Base-by-base conservation (phyloP, 768 basidiomycete species). In the Cyclocybe aegerita region DNA sequence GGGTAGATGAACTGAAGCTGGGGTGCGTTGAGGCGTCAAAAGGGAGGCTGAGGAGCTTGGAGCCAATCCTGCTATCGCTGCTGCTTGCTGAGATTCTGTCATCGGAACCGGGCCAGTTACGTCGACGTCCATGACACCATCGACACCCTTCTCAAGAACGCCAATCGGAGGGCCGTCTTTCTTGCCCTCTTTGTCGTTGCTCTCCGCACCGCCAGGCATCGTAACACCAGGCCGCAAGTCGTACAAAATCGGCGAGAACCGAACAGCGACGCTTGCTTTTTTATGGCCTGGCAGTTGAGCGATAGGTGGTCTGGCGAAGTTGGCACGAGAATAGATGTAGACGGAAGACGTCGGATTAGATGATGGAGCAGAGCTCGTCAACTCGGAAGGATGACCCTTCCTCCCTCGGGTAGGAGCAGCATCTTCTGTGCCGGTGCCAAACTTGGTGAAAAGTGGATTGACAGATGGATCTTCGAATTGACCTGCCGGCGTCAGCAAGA, bases 211-310 rank as follows among this genome's bases (percentile, higher is more conserved):
- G 47, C 81, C 80, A 15, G 65, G 62, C 1, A 66, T 60, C 31
- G 61, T 56, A 0, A 86, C 78, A 17, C 77, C 81, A 7, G 78
- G 76, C 17, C 96, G 77, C n/a, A 98, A 74, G 61, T 98, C 93
- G 61, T 94, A 98, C 37, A 99, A 67, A 15, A 98, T 78, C 0
- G 96, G 97, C 30, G 91, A 95, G 69, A 98, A 99, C 40, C 86
- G 77, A 34, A 99, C 93, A 1, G 91, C 96, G 2, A 98, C 88
- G 58, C 90, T 93, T 0, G 96, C 88, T 59, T 96, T 97, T 70
- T 93, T 93, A 74, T 98, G 92, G 1, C 97, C 97, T 2, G 97
- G 95, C 4, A 98, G 74, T 64, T 95, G 94, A 10, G 94, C 97
- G 50, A 98, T 83, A 0, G 97, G 96, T 1, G 93, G 89, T 38